Percentiles rank a stretch among this genome's conserved stretches.
Conservation (phyloP, 2,329 filamentous ascomycete genomes). For the Bipolaris oryzae region DNA sequence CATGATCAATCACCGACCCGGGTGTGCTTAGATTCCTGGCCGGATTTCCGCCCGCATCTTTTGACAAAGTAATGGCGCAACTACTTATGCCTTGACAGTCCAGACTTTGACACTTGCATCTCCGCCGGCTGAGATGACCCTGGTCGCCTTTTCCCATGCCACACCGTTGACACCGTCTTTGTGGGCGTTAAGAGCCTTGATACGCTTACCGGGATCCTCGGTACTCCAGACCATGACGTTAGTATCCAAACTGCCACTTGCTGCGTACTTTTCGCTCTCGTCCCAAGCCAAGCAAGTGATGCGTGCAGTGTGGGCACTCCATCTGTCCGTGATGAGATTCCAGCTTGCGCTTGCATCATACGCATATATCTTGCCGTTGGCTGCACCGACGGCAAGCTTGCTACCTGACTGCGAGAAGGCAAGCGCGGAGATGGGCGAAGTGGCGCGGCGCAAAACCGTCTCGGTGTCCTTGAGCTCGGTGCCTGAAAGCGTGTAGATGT, state of each 20-base stretch:
- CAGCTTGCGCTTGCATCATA: constrained; percentile 69
- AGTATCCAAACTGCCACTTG: constrained; percentile 86
- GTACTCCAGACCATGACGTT: constrained; percentile 93
- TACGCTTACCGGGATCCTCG: constrained; percentile 77
- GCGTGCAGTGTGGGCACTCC: constrained; percentile 73
- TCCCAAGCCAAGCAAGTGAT: constrained; percentile 79
- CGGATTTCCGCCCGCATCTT: neutral
- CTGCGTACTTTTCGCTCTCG: constrained; percentile 73
- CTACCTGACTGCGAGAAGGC: constrained; percentile 80
- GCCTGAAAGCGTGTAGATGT: constrained; percentile 71
- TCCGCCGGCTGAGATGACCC: constrained; percentile 78
- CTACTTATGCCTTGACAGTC: constrained; percentile 52
- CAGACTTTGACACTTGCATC: constrained; percentile 94
- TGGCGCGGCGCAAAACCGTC: constrained; percentile 69
- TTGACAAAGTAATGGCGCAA: neutral
- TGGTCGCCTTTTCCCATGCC: constrained; percentile 70
- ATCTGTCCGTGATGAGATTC: constrained; percentile 78
- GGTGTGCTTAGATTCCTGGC: neutral
- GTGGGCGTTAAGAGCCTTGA: constrained; percentile 87
- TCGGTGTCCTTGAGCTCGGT: constrained; percentile 60
- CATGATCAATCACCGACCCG: neutral
- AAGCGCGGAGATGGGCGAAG: constrained; percentile 76
- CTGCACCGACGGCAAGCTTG: constrained; percentile 80
- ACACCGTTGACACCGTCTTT: constrained; percentile 95
- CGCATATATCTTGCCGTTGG: constrained; percentile 84